Percentiles rank a stretch among this genome's conserved stretches.
Conservation (phyloP, 2,329 filamentous ascomycete species). For the Fusarium sp. region DNA sequence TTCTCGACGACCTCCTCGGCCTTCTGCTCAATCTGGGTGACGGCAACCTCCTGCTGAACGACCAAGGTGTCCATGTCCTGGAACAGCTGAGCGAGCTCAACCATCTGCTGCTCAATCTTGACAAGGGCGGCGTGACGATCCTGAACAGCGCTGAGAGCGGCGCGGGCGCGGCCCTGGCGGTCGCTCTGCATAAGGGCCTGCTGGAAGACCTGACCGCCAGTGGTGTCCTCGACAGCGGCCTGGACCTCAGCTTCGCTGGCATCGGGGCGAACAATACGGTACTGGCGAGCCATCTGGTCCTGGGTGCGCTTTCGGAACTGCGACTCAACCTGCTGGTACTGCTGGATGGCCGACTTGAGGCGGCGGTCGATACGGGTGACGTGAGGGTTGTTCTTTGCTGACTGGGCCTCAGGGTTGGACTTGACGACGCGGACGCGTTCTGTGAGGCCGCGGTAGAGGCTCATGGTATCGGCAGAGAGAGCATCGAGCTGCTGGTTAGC, state of each 20-base stretch:
- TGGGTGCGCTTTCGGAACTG: conserved; percentile 83
- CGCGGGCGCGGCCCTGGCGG: conserved; percentile 83
- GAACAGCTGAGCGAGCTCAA: conserved; percentile 88
- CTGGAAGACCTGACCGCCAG: conserved; percentile 84
- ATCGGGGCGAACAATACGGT: conserved; percentile 87
- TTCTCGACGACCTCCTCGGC: conserved; percentile 88
- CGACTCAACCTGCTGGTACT: conserved; percentile 84
- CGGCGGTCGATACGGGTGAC: conserved; percentile 84
- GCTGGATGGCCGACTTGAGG: conserved; percentile 83
- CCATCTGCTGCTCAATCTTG: conserved; percentile 92
- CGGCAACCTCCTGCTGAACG: conserved; percentile 84
- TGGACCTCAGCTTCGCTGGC: conserved; percentile 82
- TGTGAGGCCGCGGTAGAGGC: conserved; percentile 81
- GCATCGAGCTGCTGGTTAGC: conserved; percentile 77
- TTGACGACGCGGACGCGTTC: conserved; percentile 86
- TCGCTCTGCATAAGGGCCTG: conserved; percentile 87
- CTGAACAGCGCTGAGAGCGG: conserved; percentile 82
- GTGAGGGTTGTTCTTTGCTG: conserved; percentile 80
- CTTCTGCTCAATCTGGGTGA: conserved; percentile 86
- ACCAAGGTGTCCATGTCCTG: conserved; percentile 89
- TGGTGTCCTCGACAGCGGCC: conserved; percentile 79
- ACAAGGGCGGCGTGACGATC: conserved; percentile 87
- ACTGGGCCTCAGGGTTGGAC: conserved; percentile 79
- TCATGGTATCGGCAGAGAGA: conserved; percentile 84
- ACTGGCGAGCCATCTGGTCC: conserved; percentile 89